Evolutionary conservation across 176 grass and related monocot genomes (phyloP), one percentile per base, ranked within the genome.

Genomic region (Triticum urartu): DNA sequence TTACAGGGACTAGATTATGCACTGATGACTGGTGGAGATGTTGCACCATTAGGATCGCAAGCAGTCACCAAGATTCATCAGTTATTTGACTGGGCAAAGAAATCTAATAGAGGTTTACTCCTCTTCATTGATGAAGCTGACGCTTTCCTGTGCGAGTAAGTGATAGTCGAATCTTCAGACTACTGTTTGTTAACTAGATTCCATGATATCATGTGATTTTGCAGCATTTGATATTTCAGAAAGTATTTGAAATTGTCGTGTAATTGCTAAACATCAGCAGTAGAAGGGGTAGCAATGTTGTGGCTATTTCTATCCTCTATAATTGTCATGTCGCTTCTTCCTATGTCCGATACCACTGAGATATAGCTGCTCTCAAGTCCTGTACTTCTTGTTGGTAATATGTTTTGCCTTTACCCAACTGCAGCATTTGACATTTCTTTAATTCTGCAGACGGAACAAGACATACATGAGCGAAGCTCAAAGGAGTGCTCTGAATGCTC

Each of bases 401-500:
- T 83, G 45, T 83, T 81, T 36, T 62, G 25, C 13, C 43, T 48
- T 75, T 17, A 75, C n/a, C 21, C 21, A 20, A 81, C 85, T 77
- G 12, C 58, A 83, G 20, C 14, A 12, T 63, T 69, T 69, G 26
- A 70, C 60, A 81, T 60, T 74, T 64, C 43, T 67, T 92, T 86
- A 74, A 36, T 80, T 82, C 34, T 86, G 67, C 79, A 98, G 97
- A 72, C 88, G 97, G 38, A 98, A 98, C 71, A 98, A 95, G 90
- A 98, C 93, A 65, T 94, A 95, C 83, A 98, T 98, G 97, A 98
- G 97, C 77, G 97, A 98, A 92, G 97, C 94, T 84, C 97, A 98
- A 92, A 90, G 97, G 90, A 98, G 97, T 82, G 97, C 97, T 54
- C 83, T 98, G 79, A 98, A 98, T 72, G 97, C 94, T 77, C 97